Percentiles rank a stretch among this genome's conserved stretches.
Conservation (phyloP, 2,329 filamentous ascomycete genomes). For the Cladorrhinum sp. region DNA sequence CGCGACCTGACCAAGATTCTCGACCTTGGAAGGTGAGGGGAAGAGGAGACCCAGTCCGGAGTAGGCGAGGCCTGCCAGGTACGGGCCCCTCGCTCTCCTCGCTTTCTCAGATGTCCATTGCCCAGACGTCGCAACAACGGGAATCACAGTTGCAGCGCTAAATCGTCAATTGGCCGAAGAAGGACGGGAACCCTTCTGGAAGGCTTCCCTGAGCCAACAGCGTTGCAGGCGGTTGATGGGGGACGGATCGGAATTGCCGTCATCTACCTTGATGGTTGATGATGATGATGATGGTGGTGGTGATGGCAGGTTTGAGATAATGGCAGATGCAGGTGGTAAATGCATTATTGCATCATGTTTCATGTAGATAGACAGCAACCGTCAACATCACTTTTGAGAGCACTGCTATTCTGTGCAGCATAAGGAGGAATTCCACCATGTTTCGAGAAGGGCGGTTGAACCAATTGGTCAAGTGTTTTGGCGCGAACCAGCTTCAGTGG, state of each 20-base stretch:
- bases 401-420: not conserved
- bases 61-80: not conserved
- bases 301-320: not conserved
- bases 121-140: not conserved
- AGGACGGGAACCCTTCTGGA: not conserved
- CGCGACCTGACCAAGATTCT: not conserved
- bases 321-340: not conserved
- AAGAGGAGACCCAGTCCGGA: not conserved
- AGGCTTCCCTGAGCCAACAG: not conserved
- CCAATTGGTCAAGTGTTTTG: not conserved
- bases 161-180: not conserved
- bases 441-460: not conserved
- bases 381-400: not conserved
- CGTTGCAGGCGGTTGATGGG: not conserved
- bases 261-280: not conserved
- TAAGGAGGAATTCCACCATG: slow-evolving; percentile 2
- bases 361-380: not conserved
- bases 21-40: not conserved
- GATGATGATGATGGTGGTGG: not conserved
- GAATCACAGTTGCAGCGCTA: slow-evolving; percentile 7
- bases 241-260: slow-evolving; percentile 18
- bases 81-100: no score
- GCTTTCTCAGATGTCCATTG: not conserved
- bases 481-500: not conserved
- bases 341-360: not conserved